A percentile compares a stretch with the other conserved stretches of the same genome.
phyloP scores from a whole-genome alignment of 179 eudicot genomes.

The Sideroxylon spinosum region DNA sequence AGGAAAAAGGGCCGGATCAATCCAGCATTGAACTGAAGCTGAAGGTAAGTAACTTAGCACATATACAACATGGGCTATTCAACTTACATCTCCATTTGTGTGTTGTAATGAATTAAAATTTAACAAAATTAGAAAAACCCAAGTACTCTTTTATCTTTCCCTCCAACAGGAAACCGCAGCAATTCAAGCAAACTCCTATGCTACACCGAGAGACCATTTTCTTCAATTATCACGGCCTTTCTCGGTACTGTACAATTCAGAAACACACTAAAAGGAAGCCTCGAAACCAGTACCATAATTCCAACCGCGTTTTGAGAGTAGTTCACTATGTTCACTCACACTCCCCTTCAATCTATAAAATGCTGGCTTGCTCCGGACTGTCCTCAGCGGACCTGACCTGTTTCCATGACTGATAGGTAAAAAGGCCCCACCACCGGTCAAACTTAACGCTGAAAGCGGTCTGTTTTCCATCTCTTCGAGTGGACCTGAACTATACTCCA shows the following conservation, averaged over 20 bases:
- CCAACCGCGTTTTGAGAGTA: conserved; percentile 44
- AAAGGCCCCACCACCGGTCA: conserved; percentile 39
- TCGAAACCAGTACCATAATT: conserved; percentile 44
- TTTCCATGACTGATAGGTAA: conserved; percentile 65
- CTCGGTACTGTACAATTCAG: conserved; percentile 34
- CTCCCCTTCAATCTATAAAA: conserved; percentile 70
- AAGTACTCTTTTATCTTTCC: background rate
- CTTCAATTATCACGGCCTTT: conserved; percentile 20
- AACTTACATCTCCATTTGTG: no score
- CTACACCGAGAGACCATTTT: conserved; percentile 14
- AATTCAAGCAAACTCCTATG: conserved; percentile 11
- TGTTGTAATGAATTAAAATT: no score
- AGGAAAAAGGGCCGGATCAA: background rate
- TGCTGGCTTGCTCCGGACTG: conserved; percentile 56
- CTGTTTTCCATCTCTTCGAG: conserved; percentile 70
- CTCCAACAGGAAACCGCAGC: conserved; percentile 3
- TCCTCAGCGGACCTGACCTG: conserved; percentile 82
- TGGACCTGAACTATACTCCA: conserved; percentile 90
- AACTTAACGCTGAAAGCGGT: conserved; percentile 55
- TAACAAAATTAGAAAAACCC: no score
- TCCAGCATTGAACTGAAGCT: background rate
- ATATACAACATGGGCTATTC: background rate
- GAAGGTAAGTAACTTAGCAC: background rate
- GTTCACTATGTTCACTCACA: conserved; percentile 79
- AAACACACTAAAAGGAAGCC: conserved; percentile 30